These are phyloP conservation scores for Phialocephala subalpina DNA, from an alignment of 2,329 filamentous ascomycete species.

Conservation along the genomic window DNA sequence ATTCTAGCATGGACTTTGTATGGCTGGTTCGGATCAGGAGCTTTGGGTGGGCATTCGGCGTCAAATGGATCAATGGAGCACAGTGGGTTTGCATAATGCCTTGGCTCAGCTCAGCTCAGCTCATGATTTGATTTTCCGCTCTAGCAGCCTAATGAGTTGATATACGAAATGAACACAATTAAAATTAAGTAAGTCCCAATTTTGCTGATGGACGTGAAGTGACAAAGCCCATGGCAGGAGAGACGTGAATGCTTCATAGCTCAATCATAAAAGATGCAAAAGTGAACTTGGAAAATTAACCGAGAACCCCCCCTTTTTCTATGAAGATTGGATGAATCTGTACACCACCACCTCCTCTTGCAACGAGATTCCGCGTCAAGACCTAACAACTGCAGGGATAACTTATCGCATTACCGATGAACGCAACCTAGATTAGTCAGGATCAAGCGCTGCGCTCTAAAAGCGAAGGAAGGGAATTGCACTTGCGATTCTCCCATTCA, in stretches of 20 bases:
- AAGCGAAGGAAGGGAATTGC: no score
- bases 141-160: slow-evolving; percentile 4
- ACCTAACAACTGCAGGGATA: no score
- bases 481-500: no score
- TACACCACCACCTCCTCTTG: no score
- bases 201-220: neutral
- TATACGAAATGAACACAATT: neutral
- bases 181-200: neutral
- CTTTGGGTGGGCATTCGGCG: slow-evolving; percentile 8
- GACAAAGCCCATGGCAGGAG: neutral
- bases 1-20: slow-evolving; percentile 8
- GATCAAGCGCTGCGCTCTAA: no score
- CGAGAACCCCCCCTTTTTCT: neutral
- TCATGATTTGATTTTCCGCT: slow-evolving; percentile 4
- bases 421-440: no score
- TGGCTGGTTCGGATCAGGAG: neutral
- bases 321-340: no score
- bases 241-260: no score
- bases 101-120: neutral
- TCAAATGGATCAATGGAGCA: neutral
- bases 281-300: neutral
- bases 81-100: slow-evolving; percentile 2
- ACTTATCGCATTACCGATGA: no score
- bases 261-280: no score
- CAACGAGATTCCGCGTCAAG: no score